Base-by-base conservation (phyloP, 805 yeast species). In the Wickerhamomyces strasburgensis region DNA sequence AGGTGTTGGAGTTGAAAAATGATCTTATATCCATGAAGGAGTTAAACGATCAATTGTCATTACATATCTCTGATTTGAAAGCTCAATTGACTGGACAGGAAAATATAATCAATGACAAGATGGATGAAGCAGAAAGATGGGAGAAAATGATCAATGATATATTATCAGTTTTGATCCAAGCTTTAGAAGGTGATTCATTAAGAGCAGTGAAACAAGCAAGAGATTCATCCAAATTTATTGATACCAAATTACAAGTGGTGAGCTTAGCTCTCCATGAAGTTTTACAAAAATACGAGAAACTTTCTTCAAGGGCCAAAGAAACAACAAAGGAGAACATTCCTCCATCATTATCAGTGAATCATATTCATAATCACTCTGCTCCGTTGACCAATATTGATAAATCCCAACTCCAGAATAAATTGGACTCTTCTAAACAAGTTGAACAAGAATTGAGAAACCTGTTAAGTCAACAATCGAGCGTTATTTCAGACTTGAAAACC, bases 1-100 rank as follows among this genome's bases (percentile, higher is more conserved):
- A 61, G 35, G 29, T 56, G 6, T 23, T 48, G 5, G 54, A 49
- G 2, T 34, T 61, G 32, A 52, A 57, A 27, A 43, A 50, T 15
- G 56, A 57, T 34, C 42, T 63, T 19, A 35, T 46, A 1, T 19
- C 51, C 4, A 47, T 53, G 0, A 52, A 55, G 32, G 34, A 38
- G 3, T 29, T 42, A 10, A 48, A 40, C 28, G 33, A 37, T 13
- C 40, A 58, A 25, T 48, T 62, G 46, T 54, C 47, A 6, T 35
- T 42, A 5, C 44, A 48, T 13, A 43, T 42, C 11, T 48, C 51
- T 14, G 51, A 51, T 5, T 35, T 58, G 10, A 56, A 44, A 26
- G 27, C 30, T 2, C 51, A 56, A 16, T 14, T 44, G 4, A n/a
- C 17, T 5, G 34, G 25, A 5, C 38, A 35, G 24, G 38, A 47